These are phyloP conservation scores for Ogataea corticis DNA, from an alignment of 805 yeast species.

Conservation along the genomic window DNA sequence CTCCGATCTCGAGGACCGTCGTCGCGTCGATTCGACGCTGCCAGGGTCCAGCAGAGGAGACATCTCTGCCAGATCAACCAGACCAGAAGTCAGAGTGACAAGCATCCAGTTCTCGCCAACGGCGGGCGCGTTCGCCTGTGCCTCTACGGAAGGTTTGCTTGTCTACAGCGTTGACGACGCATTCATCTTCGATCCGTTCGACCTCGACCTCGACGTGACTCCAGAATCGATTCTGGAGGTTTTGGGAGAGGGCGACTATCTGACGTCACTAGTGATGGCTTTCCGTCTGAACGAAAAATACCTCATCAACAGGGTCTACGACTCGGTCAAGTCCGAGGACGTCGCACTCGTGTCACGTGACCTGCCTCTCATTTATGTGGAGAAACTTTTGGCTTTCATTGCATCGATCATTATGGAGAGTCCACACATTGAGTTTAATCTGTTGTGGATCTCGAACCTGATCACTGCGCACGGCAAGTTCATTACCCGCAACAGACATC, in stretches of 20 bases:
- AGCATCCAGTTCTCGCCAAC: slow-evolving; percentile 85
- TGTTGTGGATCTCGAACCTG: slow-evolving; percentile 76
- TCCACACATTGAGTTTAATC: slow-evolving; percentile 80
- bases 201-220: slow-evolving; percentile 88
- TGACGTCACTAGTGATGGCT: slow-evolving; percentile 86
- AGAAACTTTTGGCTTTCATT: slow-evolving; percentile 65
- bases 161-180: slow-evolving; percentile 77
- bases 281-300: slow-evolving; percentile 85
- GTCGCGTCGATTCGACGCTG: slow-evolving; percentile 56
- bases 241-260: slow-evolving; percentile 58
- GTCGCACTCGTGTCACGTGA: slow-evolving; percentile 65
- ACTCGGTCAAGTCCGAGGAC: slow-evolving; percentile 68
- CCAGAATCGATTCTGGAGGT: slow-evolving; percentile 71
- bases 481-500: slow-evolving; percentile 60
- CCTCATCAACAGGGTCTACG: slow-evolving; percentile 72
- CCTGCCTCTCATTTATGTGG: slow-evolving; percentile 75
- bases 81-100: slow-evolving; percentile 84
- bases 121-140: slow-evolving; percentile 86
- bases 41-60: slow-evolving; percentile 92
- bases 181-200: slow-evolving; percentile 88
- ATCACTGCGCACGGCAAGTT: slow-evolving; percentile 75
- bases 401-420: slow-evolving; percentile 67
- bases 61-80: slow-evolving; percentile 67
- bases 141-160: slow-evolving; percentile 90
- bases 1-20: slow-evolving; percentile 74